Percentiles rank a stretch among this genome's conserved stretches.
phyloP scores from a whole-genome alignment of 139 green algal genomes.

The Mychonastes homosphaera region DNA sequence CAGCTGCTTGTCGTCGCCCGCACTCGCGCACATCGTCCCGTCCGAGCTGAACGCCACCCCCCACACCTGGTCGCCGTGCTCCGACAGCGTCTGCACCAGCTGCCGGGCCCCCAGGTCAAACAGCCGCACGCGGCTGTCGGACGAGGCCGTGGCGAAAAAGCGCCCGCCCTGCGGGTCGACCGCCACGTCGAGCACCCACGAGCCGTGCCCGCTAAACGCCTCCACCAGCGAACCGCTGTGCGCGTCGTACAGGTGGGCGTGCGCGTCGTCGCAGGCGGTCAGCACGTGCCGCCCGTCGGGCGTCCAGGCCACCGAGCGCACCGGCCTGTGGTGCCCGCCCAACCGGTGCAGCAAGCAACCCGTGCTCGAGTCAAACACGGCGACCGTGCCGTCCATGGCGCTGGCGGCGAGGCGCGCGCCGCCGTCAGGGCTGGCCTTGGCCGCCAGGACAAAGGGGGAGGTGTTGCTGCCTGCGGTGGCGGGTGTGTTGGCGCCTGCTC shows the following conservation, averaged over 20 bases:
- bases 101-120: conserved; percentile 70
- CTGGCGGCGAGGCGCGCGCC: conserved; percentile 53
- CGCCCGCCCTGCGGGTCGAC: conserved; percentile 56
- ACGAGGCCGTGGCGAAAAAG: conserved; percentile 56
- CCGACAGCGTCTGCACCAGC: conserved; percentile 57
- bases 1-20: conserved; percentile 56
- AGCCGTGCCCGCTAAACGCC: conserved; percentile 76
- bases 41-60: conserved; percentile 47
- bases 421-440: conserved; percentile 58
- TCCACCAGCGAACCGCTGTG: conserved; percentile 61
- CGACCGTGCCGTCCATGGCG: conserved; percentile 65
- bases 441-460: conserved; percentile 51
- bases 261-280: conserved; percentile 86
- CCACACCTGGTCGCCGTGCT: conserved; percentile 75
- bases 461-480: neutral
- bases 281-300: conserved; percentile 65
- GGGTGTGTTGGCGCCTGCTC: neutral
- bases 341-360: conserved; percentile 50
- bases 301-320: conserved; percentile 56
- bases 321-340: conserved; percentile 73
- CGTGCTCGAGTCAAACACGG: conserved; percentile 56
- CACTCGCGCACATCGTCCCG: conserved; percentile 44
- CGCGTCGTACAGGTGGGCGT: conserved; percentile 79
- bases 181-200: conserved; percentile 75
- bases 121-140: conserved; percentile 65